phyloP scores from a whole-genome alignment of 2,329 filamentous ascomycete species.

The Chaetomium strumarium region DNA sequence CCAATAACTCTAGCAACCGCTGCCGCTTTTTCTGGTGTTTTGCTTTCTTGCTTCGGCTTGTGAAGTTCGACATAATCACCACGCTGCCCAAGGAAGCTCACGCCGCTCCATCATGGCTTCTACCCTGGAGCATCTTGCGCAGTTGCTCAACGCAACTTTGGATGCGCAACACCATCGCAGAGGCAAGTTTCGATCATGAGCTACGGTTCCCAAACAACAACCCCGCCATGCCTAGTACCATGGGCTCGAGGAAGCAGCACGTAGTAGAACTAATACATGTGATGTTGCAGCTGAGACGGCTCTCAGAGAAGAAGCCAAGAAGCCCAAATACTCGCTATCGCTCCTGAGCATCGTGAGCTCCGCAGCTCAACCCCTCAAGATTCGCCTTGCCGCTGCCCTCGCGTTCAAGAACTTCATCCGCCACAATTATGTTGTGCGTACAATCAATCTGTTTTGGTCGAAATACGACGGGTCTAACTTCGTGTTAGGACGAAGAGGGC shows the following conservation, averaged over 20 bases:
- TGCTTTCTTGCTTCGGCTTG: slow-evolving; percentile 7
- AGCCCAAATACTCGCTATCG: slow-evolving; percentile 79
- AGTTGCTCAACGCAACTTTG: slow-evolving; percentile 85
- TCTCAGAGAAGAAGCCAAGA: slow-evolving; percentile 71
- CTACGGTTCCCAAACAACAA: not conserved
- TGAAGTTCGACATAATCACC: slow-evolving; percentile 6
- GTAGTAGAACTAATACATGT: slow-evolving; percentile 5
- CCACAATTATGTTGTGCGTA: slow-evolving; percentile 76
- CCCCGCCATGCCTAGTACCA: slow-evolving; percentile 2
- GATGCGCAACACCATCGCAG: slow-evolving; percentile 83
- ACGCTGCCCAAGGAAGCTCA: not conserved
- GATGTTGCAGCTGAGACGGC: slow-evolving; percentile 64
- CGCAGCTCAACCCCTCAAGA: slow-evolving; percentile 64
- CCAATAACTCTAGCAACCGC: slow-evolving; percentile 20
- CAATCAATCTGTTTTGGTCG: not conserved
- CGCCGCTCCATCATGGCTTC: slow-evolving; percentile 43
- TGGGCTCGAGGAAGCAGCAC: not conserved
- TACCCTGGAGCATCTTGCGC: slow-evolving; percentile 58
- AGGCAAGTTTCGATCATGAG: slow-evolving; percentile 51
- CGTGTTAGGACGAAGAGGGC: slow-evolving; percentile 75
- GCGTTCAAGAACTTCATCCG: slow-evolving; percentile 99
- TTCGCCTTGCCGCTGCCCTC: slow-evolving; percentile 78
- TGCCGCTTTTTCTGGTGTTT: slow-evolving; percentile 16
- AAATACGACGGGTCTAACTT: slow-evolving; percentile 5
- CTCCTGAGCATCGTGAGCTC: slow-evolving; percentile 88